phyloP scores from a whole-genome alignment of 192 early-diverging fungal species.

The Mortierella hygrophila region DNA sequence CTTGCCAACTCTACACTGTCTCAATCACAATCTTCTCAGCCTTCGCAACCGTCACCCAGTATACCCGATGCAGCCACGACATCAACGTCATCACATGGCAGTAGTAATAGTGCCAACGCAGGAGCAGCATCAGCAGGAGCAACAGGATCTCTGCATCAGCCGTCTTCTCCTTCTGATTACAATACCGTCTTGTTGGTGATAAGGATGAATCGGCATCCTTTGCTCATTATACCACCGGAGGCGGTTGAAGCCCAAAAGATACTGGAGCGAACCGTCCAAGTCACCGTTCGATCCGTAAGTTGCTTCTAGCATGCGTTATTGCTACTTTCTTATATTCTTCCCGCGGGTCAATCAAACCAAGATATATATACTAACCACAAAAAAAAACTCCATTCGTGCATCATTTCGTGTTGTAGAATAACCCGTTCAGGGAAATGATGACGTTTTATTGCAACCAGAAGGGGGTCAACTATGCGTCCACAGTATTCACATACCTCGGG shows the following conservation, averaged over 20 bases:
- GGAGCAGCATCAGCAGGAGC: neutral
- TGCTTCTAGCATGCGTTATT: neutral
- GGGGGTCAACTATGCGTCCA: neutral
- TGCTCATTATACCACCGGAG: neutral
- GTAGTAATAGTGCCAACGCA: neutral
- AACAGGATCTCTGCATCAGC: neutral
- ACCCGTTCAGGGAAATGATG: slow-evolving; percentile 28
- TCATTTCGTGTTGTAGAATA: slow-evolving; percentile 13
- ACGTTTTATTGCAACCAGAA: slow-evolving; percentile 24
- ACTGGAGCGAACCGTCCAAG: slow-evolving; percentile 20
- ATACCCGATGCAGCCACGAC: neutral
- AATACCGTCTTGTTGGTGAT: neutral
- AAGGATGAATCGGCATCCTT: slow-evolving; percentile 6
- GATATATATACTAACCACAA: neutral
- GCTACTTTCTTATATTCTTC: neutral
- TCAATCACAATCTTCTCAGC: neutral
- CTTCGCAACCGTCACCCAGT: neutral
- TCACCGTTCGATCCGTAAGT: slow-evolving; percentile 56
- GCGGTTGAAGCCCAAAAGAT: too few species aligned
- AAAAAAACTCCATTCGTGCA: neutral
- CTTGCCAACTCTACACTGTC: neutral
- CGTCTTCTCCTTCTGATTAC: neutral
- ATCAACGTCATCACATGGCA: neutral
- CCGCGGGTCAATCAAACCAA: neutral
- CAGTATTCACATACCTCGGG: slow-evolving; percentile 34